phyloP scores from a whole-genome alignment of 2,329 filamentous ascomycete genomes.

The Aspergillus melleus region DNA sequence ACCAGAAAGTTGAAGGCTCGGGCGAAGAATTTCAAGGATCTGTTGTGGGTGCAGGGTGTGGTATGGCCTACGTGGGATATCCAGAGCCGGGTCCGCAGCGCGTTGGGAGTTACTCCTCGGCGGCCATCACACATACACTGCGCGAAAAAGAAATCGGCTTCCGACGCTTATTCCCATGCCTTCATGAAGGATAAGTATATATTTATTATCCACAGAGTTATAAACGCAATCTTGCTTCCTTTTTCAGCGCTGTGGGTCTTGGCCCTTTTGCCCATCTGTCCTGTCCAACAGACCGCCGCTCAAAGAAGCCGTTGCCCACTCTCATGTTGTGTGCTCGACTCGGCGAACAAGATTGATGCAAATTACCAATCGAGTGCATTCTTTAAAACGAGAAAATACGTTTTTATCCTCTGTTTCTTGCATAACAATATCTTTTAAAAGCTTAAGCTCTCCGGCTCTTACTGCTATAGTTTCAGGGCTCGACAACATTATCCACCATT shows the following conservation, averaged over 20 bases:
- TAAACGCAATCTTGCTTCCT: neutral
- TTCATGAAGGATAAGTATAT: neutral
- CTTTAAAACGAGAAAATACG: neutral
- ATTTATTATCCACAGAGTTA: neutral
- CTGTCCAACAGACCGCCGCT: neutral
- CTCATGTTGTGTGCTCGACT: neutral
- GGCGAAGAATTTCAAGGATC: neutral
- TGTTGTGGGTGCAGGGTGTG: neutral
- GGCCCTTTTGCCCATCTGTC: neutral
- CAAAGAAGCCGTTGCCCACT: neutral
- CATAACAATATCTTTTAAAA: neutral
- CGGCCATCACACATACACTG: neutral
- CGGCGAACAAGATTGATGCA: neutral
- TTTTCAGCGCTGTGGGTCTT: neutral
- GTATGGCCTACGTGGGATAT: neutral
- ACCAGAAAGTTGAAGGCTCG: no score
- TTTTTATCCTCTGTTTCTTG: neutral
- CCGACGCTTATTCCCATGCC: neutral
- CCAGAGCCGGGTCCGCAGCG: neutral
- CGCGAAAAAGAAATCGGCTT: neutral
- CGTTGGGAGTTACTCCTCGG: neutral
- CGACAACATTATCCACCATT: neutral
- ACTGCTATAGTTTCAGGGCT: neutral
- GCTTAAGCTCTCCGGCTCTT: neutral
- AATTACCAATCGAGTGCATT: neutral